A percentile compares a stretch with the other conserved stretches of the same genome.
These are phyloP conservation scores for Populus euphratica DNA, from an alignment of 345 rosid species.

Conservation along the genomic window DNA sequence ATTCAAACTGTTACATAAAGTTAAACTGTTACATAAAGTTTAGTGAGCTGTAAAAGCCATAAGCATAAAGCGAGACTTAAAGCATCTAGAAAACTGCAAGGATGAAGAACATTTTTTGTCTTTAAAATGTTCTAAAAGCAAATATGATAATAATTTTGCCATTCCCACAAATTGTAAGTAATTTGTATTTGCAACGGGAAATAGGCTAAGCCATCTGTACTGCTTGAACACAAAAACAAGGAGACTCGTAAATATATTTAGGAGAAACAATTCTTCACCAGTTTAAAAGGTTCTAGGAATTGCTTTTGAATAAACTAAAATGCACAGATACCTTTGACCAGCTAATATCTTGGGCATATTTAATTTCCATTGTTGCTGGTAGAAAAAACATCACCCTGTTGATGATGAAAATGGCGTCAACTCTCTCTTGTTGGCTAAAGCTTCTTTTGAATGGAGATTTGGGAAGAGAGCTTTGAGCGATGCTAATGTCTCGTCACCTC, in stretches of 20 bases:
- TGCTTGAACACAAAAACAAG: too few species aligned
- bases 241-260: not conserved
- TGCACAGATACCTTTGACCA: constrained; percentile 62
- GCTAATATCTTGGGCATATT: constrained; percentile 95
- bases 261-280: not conserved
- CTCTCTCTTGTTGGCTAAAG: constrained; percentile 64
- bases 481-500: constrained; percentile 76
- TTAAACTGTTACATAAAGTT: not conserved
- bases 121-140: not conserved
- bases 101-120: not conserved
- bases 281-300: not conserved
- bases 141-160: not conserved
- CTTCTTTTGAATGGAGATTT: constrained; percentile 77
- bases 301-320: not conserved
- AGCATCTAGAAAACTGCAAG: not conserved
- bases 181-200: not conserved
- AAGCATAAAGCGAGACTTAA: not conserved
- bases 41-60: not conserved
- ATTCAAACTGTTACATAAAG: too few species aligned
- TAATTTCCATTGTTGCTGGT: constrained; percentile 73
- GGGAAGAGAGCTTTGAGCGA: constrained; percentile 84
- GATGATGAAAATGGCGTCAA: constrained; percentile 56
- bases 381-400: constrained; percentile 65
- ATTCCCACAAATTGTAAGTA: not conserved
- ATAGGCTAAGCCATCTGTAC: not conserved